A percentile compares a stretch with the other conserved stretches of the same genome.
phyloP scores from a whole-genome alignment of 176 grass and related monocot species.

The Cocos nucifera region DNA sequence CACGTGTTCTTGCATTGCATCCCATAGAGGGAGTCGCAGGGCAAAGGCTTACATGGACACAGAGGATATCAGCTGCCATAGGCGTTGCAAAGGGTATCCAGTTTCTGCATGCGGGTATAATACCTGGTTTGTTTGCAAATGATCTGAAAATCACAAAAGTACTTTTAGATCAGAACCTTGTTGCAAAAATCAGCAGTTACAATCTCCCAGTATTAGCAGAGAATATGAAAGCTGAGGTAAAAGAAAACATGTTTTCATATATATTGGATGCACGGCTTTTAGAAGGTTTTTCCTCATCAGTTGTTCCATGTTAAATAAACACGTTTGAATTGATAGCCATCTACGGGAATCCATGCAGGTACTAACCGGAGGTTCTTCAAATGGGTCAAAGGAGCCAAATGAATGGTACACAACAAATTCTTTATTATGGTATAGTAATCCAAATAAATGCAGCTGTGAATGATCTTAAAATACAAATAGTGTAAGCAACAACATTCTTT shows the following conservation, averaged over 20 bases:
- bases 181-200: slow-evolving; percentile 87
- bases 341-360: not conserved
- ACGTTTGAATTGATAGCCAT: not conserved
- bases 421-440: not conserved
- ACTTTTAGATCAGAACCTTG: slow-evolving; percentile 82
- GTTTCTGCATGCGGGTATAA: slow-evolving; percentile 87
- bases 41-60: slow-evolving; percentile 64
- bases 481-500: too few relatives aligned
- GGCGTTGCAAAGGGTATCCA: slow-evolving; percentile 78
- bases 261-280: too few relatives aligned
- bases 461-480: too few relatives aligned
- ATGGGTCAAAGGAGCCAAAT: slow-evolving; percentile 33
- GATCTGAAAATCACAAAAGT: slow-evolving; percentile 74
- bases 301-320: not conserved
- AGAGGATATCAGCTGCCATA: slow-evolving; percentile 72
- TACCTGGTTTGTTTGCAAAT: slow-evolving; percentile 69
- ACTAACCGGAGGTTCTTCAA: slow-evolving; percentile 21
- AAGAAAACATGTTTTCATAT: not conserved
- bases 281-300: too few relatives aligned
- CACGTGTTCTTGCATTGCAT: not conserved
- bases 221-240: slow-evolving; percentile 47
- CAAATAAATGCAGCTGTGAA: not conserved
- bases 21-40: slow-evolving; percentile 55
- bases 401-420: slow-evolving; percentile 38
- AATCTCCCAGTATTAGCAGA: slow-evolving; percentile 69